phyloP scores from a whole-genome alignment of 345 rosid species.

The Eucalyptus polyanthemos region DNA sequence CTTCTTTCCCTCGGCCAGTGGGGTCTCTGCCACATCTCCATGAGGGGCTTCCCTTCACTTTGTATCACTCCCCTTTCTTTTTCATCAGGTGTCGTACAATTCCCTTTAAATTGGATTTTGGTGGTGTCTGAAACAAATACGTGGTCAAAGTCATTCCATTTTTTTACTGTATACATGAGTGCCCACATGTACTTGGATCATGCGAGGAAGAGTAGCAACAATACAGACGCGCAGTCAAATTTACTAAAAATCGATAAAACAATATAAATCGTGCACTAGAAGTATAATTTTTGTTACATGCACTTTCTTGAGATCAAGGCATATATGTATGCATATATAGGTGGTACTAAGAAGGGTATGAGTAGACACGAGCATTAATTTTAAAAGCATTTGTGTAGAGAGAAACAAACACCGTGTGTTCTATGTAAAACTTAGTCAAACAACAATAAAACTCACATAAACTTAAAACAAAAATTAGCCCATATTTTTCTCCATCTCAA shows the following conservation, averaged over 20 bases:
- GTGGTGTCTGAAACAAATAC: not conserved
- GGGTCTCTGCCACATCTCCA: conserved; percentile 17
- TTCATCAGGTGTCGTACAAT: conserved; percentile 1
- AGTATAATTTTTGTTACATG: not conserved
- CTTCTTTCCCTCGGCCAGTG: conserved; percentile 11
- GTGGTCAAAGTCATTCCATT: conserved; percentile 18
- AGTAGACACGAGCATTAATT: not conserved
- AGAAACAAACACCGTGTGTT: not conserved
- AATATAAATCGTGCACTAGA: not conserved
- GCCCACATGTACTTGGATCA: not conserved
- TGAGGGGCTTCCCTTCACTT: conserved; percentile 18
- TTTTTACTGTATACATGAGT: conserved; percentile 1
- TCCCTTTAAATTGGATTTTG: not conserved
- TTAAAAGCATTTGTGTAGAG: not conserved
- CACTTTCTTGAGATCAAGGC: not conserved
- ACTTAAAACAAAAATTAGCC: not conserved
- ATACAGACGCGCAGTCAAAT: not conserved
- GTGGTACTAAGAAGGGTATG: not conserved
- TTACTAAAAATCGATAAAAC: not conserved
- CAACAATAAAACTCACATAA: not conserved
- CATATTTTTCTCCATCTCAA: not conserved
- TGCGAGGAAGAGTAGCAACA: not conserved
- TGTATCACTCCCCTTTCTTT: conserved; percentile 1
- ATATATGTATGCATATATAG: not conserved
- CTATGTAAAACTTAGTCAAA: not conserved